Conservation (phyloP, 352 stramenopile species). For the Phytopythium cucurbitacearum region DNA sequence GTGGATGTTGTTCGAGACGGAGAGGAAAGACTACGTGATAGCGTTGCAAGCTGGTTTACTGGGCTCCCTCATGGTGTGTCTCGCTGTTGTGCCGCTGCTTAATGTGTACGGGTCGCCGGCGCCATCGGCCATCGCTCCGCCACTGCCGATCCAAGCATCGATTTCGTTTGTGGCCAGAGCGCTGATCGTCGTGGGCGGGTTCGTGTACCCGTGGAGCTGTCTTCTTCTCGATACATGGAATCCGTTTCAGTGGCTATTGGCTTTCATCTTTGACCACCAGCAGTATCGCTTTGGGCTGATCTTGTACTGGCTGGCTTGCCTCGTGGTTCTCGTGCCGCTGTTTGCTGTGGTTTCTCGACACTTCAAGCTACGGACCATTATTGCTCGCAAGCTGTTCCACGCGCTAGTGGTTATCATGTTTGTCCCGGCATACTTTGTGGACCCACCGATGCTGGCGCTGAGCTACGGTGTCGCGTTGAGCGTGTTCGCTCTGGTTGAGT, state of each 20-base stretch:
- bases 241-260: constrained; percentile 51
- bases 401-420: constrained; percentile 78
- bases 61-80: constrained; percentile 40
- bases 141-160: constrained; percentile 21
- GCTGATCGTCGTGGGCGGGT: constrained; percentile 18
- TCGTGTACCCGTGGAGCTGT: constrained; percentile 65
- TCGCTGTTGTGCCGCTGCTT: constrained; percentile 44
- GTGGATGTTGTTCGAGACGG: constrained; percentile 26
- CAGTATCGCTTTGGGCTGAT: constrained; percentile 33
- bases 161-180: constrained; percentile 27
- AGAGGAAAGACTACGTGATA: constrained; percentile 39
- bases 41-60: constrained; percentile 58
- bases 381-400: constrained; percentile 80
- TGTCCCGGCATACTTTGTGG: constrained; percentile 49
- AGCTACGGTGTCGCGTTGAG: constrained; percentile 75
- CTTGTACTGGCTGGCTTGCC: constrained; percentile 48
- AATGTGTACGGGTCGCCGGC: constrained; percentile 33
- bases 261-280: constrained; percentile 31
- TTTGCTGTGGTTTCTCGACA: constrained; percentile 32
- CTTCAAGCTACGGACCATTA: constrained; percentile 55
- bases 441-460: constrained; percentile 58
- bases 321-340: constrained; percentile 50
- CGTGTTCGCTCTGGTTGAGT: constrained; percentile 70
- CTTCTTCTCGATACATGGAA: constrained; percentile 62
- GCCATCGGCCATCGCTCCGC: constrained; percentile 25